Evolutionary conservation across 2,329 filamentous ascomycete genomes (phyloP).

Genomic region (Grosmannia serpens): DNA sequence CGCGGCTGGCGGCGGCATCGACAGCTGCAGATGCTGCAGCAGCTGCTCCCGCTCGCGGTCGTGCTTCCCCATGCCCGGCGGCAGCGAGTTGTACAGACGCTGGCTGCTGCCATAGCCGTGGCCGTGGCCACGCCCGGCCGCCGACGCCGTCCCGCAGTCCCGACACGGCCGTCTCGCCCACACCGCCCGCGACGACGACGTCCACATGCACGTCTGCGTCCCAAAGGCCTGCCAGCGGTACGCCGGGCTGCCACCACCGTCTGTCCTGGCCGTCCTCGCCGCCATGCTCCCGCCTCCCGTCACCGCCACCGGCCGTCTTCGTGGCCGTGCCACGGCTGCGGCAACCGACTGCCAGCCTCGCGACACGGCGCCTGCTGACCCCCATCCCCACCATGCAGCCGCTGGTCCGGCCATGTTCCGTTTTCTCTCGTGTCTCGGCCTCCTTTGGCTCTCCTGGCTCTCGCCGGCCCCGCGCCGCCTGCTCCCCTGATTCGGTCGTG

Average conservation of each 20-base stretch:
- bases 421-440: background rate
- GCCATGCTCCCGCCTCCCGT: background rate
- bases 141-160: background rate
- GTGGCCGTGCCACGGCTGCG: background rate
- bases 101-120: background rate
- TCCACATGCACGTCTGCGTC: background rate
- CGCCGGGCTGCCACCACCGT: background rate
- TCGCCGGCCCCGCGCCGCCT: too few species aligned
- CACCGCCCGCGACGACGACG: background rate
- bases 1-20: too few species aligned
- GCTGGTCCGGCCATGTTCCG: background rate
- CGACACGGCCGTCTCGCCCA: background rate
- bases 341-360: background rate
- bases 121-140: background rate
- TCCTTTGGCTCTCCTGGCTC: background rate
- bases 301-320: background rate
- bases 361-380: background rate
- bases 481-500: background rate
- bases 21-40: background rate
- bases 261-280: background rate
- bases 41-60: background rate
- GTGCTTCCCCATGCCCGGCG: background rate
- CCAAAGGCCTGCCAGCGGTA: background rate
- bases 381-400: background rate
- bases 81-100: background rate